These are phyloP conservation scores for Rhynchosporium agropyri DNA, from an alignment of 2,329 filamentous ascomycete genomes.

Conservation along the genomic window DNA sequence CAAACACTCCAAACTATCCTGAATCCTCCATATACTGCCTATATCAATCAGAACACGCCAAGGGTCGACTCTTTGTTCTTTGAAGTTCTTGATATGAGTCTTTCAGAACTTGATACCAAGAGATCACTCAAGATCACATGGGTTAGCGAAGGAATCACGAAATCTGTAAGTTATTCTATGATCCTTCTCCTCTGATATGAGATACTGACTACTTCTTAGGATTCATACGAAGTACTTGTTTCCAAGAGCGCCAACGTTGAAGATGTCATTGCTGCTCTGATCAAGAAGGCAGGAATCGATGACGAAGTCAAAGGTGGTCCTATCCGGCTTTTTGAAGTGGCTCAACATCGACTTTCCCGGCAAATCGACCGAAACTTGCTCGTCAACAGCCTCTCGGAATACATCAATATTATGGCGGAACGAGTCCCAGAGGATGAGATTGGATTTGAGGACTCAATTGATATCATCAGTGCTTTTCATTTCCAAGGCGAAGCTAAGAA, in stretches of 20 bases:
- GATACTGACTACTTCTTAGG: conserved; percentile 50
- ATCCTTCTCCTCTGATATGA: background rate
- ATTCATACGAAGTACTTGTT: conserved; percentile 80
- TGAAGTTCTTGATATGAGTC: conserved; percentile 90
- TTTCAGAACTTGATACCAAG: conserved; percentile 91
- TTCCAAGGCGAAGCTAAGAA: conserved; percentile 89
- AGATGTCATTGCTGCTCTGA: conserved; percentile 74
- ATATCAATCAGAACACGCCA: conserved; percentile 70
- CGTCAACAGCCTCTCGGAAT: conserved; percentile 85
- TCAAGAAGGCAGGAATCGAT: conserved; percentile 79
- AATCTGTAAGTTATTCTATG: conserved; percentile 67
- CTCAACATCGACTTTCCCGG: conserved; percentile 81
- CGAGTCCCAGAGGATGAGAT: conserved; percentile 73
- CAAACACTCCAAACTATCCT: conserved; percentile 80
- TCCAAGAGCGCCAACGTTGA: conserved; percentile 80
- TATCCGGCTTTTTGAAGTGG: conserved; percentile 81
- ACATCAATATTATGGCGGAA: conserved; percentile 79
- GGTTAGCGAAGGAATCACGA: conserved; percentile 86
- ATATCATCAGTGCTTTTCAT: conserved; percentile 81
- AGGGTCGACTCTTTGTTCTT: conserved; percentile 78
- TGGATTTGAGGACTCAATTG: conserved; percentile 52
- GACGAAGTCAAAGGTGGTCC: conserved; percentile 70
- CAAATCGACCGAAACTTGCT: conserved; percentile 70
- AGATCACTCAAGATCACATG: conserved; percentile 82
- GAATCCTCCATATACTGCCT: conserved; percentile 70